Percentiles rank a stretch among this genome's conserved stretches.
These are phyloP conservation scores for Exophiala viscosa DNA, from an alignment of 2,329 filamentous ascomycete genomes.

Conservation along the genomic window DNA sequence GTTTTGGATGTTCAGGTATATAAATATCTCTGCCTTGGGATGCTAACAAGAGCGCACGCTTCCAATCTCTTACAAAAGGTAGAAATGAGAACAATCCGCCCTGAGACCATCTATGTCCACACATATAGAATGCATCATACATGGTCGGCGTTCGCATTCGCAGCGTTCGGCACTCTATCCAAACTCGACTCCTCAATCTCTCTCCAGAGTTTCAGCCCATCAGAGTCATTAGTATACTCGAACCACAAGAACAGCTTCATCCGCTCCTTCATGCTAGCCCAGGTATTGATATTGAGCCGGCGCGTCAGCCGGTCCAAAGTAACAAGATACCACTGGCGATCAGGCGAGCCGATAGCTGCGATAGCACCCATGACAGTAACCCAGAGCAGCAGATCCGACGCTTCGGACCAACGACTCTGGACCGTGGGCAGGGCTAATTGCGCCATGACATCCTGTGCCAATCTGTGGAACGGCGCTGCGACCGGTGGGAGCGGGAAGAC, in stretches of 20 bases:
- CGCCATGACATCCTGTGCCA: constrained; percentile 31
- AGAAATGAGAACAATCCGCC: no score
- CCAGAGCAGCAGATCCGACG: constrained; percentile 35
- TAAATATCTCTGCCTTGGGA: no score
- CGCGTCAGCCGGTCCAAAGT: constrained; percentile 28
- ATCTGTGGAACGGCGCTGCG: constrained; percentile 34
- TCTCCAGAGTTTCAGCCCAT: constrained; percentile 28
- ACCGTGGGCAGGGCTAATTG: constrained; percentile 29
- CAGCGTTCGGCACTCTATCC: constrained; percentile 2
- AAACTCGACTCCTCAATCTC: constrained; percentile 21
- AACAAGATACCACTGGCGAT: constrained; percentile 35
- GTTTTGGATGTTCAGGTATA: no score
- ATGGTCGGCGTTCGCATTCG: no score
- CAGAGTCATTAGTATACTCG: constrained; percentile 26
- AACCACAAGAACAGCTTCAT: constrained; percentile 28
- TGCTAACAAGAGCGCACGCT: no score
- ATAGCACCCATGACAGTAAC: constrained; percentile 38
- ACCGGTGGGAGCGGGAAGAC: constrained; percentile 39
- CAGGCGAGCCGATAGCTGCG: constrained; percentile 32
- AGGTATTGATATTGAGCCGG: constrained; percentile 21
- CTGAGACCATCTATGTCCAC: no score
- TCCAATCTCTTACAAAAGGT: no score
- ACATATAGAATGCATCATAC: no score
- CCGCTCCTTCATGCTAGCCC: constrained; percentile 22
- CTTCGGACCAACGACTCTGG: constrained; percentile 29